Percentiles rank a stretch among this genome's conserved stretches.
These are phyloP conservation scores for Coemansia sp. DNA, from an alignment of 192 early-diverging fungal species.

Conservation along the genomic window DNA sequence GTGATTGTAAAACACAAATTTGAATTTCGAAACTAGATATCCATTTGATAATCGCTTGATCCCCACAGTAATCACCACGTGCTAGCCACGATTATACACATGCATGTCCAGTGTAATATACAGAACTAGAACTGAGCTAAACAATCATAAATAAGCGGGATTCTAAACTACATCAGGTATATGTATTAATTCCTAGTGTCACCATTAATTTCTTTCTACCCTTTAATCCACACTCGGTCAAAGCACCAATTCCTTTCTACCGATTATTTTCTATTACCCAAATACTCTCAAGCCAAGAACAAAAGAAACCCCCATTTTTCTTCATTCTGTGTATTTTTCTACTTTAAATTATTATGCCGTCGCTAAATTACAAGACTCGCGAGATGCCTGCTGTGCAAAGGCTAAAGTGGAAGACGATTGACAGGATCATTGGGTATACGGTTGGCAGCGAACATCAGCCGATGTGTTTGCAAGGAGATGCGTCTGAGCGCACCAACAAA, in stretches of 20 bases:
- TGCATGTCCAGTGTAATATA: no score
- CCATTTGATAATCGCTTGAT: background rate
- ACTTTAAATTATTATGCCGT: background rate
- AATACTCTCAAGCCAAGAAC: background rate
- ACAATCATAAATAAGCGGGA: background rate
- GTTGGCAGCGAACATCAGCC: background rate
- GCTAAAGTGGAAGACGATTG: constrained; percentile 15
- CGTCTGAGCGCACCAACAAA: background rate
- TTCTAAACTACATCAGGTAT: no score
- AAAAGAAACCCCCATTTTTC: background rate
- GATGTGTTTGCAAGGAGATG: constrained; percentile 3
- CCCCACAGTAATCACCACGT: background rate
- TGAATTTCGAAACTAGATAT: background rate
- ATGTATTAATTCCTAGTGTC: no score
- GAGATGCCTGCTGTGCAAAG: constrained; percentile 1
- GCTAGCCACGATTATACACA: background rate
- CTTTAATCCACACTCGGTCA: no score
- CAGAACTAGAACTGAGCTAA: background rate
- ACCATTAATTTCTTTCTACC: no score
- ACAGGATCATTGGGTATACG: constrained; percentile 10
- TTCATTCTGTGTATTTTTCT: background rate
- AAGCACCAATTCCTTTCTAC: background rate
- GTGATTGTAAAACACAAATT: background rate
- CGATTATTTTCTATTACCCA: background rate
- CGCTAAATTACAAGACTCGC: background rate